Evolutionary conservation across 345 rosid species (phyloP), one percentile per base, ranked within the genome.

Genomic region (Acer yangbiense): DNA sequence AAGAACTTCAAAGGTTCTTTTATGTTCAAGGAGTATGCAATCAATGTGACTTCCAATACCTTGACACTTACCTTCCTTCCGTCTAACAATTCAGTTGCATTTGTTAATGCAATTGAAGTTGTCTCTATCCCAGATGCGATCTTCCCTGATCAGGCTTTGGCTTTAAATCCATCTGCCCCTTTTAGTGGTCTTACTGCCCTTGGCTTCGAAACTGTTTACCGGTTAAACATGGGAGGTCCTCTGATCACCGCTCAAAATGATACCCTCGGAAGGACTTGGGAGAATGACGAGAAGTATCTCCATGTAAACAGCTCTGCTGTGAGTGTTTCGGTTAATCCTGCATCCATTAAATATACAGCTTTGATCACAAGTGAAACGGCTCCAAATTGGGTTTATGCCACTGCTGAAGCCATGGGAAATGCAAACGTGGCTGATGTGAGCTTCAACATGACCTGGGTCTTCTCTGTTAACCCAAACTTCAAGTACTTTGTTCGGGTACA

Each of bases 401-500:
- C 98, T 17, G 94, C 99, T 70, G 97, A 90, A 69, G 84, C 87
- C 75, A 97, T 97, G 99, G 92, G 88, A 16, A 88, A 94, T 71
- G 87, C 98, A 12, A 93, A 90, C 80, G 97, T 93, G 9, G 72
- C 98, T 55, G 82, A 35, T 46, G 77, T 78, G 72, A 93, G 78
- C 84, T 97, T 93, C 94, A 96, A 96, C 77, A 86, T 96, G 1
- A 94, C 98, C 74, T 96, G 99, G 99, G 95, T 90, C 55, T 88
- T 96, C 39, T 63, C 82, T 25, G 92, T 92, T 16, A 82, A 91
- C 64, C 95, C 90, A 41, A 87, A 78, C 48, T 96, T 88, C 89
- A 84, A 82, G 81, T 96, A 96, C 81, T 89, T 96, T 46, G 93
- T 96, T 67, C 93, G 99, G 72, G 88, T 85, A 46, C 99, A 96